Evolutionary conservation across 2,329 filamentous ascomycete genomes (phyloP).

Genomic region (Cryoendolithus antarcticus): DNA sequence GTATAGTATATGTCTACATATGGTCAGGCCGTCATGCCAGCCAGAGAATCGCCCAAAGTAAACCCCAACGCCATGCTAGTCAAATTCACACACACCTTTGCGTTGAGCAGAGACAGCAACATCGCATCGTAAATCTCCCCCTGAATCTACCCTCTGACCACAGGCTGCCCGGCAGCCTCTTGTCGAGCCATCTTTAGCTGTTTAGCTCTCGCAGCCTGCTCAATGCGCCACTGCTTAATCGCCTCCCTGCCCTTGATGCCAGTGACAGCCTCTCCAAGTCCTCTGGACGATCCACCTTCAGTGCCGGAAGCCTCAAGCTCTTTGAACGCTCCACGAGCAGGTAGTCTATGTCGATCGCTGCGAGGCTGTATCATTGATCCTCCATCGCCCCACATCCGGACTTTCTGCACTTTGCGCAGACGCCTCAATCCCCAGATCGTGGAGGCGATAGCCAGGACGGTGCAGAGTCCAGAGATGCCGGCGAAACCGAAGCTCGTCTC

Average conservation of each 20-base stretch:
- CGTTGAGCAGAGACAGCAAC: slow-evolving; percentile 1
- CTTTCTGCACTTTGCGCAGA: slow-evolving; percentile 72
- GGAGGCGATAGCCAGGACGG: slow-evolving; percentile 61
- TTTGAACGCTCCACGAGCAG: slow-evolving; percentile 18
- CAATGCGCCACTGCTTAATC: slow-evolving; percentile 5
- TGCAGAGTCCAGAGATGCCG: slow-evolving; percentile 58
- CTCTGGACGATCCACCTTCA: slow-evolving; percentile 5
- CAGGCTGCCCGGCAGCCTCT: slow-evolving; percentile 1
- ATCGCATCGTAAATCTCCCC: slow-evolving; percentile 2
- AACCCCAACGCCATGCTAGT: slow-evolving; percentile 4
- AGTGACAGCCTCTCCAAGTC: slow-evolving; percentile 16
- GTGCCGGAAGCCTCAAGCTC: slow-evolving; percentile 13
- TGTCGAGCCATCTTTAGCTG: neutral
- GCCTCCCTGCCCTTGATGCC: slow-evolving; percentile 17
- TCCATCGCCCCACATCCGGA: slow-evolving; percentile 68
- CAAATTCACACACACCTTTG: slow-evolving; percentile 1
- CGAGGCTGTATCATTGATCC: slow-evolving; percentile 18
- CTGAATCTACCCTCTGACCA: neutral
- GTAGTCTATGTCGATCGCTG: slow-evolving; percentile 3
- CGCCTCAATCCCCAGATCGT: slow-evolving; percentile 75
- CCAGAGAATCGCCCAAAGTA: too few relatives aligned
- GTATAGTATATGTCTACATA: too few relatives aligned
- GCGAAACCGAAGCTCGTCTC: slow-evolving; percentile 80
- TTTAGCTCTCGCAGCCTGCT: slow-evolving; percentile 3
- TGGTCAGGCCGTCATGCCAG: too few relatives aligned